Base-by-base conservation (phyloP, 2,329 filamentous ascomycete genomes). In the Chaetomium strumarium region DNA sequence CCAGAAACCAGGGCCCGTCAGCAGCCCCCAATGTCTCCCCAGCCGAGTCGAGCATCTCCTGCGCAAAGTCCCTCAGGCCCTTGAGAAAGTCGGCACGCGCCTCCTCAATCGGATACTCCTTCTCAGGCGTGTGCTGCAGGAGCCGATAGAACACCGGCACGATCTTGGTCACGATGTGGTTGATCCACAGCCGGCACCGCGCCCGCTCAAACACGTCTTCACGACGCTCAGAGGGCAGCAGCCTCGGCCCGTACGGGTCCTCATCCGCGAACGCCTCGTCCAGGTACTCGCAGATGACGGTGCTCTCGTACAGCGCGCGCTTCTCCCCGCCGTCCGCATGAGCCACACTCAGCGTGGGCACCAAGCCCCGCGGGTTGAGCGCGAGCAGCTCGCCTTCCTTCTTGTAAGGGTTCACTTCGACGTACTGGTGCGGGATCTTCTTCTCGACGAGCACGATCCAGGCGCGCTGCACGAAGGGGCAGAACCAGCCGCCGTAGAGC, bases 361-460 rank as follows among this genome's bases (percentile, higher is more conserved):
- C 84, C 1, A 91, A 74, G 1, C 87, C 87, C 12, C 86, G 79
- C 0, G 87, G 87, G 63, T 92, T 92, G 57, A 91, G 73, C 9
- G 76, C 74, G 19, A 91, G 73, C 29, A 90, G 83, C 1, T 78
- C 81, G 3, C 78, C 68, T 0, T 80, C 81, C 63, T 91, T 91
- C 67, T 83, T 73, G 72, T 90, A 90, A 0, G 87, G 87, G 67
- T 90, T 90, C 54, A 90, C 84, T 72, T 88, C 84, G 58, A 87
- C 75, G 66, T 88, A 89, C 69, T 90, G 83, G 65, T 91, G 85
- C 14, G 80, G 78, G 30, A 90, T 85, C 2, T 75, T 69, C 67
- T 91, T 90, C 66, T 90, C 86, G 62, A 83, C 78, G 11, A 91
- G 75, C 1, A 84, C 79, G 55, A 89, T 83, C 84, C 86, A 90